Evolutionary conservation across 2,329 filamentous ascomycete genomes (phyloP).

Genomic region (Ophiosphaerella herpotricha): DNA sequence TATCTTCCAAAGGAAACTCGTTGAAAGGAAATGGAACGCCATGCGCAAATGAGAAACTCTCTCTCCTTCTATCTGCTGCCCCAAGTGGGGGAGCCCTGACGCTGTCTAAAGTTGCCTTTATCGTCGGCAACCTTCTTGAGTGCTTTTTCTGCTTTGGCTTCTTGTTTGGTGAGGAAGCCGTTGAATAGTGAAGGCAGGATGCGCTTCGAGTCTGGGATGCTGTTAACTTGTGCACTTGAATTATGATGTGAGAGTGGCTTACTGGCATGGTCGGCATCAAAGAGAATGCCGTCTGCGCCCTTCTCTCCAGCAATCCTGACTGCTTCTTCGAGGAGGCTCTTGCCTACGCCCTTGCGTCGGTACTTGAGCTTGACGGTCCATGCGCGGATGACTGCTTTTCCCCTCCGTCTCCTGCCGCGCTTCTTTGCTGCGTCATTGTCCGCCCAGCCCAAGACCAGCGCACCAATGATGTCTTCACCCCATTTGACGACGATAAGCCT

Average conservation of each 20-base stretch:
- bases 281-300: slow-evolving; percentile 72
- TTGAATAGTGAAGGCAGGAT: slow-evolving; percentile 43
- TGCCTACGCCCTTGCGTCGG: slow-evolving; percentile 72
- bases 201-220: slow-evolving; percentile 36
- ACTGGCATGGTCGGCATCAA: slow-evolving; percentile 80
- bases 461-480: slow-evolving; percentile 71
- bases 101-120: slow-evolving; percentile 46
- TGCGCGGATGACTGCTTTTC: slow-evolving; percentile 73
- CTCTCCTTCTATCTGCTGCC: slow-evolving; percentile 36
- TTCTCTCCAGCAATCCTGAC: slow-evolving; percentile 69
- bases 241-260: slow-evolving; percentile 43
- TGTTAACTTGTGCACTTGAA: slow-evolving; percentile 16
- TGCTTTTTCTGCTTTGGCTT: slow-evolving; percentile 40
- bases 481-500: slow-evolving; percentile 66
- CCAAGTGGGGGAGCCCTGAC: slow-evolving; percentile 43
- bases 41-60: slow-evolving; percentile 1
- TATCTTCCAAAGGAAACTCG: slow-evolving; percentile 30
- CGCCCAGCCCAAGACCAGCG: slow-evolving; percentile 70
- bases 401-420: slow-evolving; percentile 57
- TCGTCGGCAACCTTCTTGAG: slow-evolving; percentile 45
- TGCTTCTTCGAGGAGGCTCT: slow-evolving; percentile 73
- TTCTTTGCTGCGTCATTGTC: slow-evolving; percentile 51
- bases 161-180: slow-evolving; percentile 40
- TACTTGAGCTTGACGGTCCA: slow-evolving; percentile 79
- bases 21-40: slow-evolving; percentile 16